Percentiles rank a stretch among this genome's conserved stretches.
These are phyloP conservation scores for Lodderomyces margitis DNA, from an alignment of 1,139 yeast species.

Conservation along the genomic window DNA sequence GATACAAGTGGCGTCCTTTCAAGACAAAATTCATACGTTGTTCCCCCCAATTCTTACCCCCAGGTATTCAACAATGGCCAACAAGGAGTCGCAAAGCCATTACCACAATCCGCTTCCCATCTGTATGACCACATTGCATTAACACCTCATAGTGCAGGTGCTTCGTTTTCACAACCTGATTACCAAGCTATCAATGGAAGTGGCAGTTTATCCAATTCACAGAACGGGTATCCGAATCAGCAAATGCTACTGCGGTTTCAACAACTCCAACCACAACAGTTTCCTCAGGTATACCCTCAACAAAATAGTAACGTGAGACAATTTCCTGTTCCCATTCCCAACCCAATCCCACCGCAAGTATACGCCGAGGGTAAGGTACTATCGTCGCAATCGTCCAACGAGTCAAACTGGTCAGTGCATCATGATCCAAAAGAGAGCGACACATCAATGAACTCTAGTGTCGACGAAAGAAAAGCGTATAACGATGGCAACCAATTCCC, in stretches of 20 bases:
- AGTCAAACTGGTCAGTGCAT: constrained; percentile 41
- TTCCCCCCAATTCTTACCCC: neutral
- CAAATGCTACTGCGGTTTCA: constrained; percentile 20
- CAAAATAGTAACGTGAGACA: constrained; percentile 7
- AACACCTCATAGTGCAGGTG: constrained; percentile 14
- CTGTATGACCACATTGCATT: constrained; percentile 10
- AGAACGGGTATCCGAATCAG: constrained; percentile 27
- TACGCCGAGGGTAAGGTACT: constrained; percentile 15
- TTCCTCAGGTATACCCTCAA: constrained; percentile 17
- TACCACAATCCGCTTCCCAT: constrained; percentile 7
- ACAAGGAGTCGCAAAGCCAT: constrained; percentile 14
- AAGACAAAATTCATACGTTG: constrained; percentile 14
- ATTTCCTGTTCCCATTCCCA: constrained; percentile 10
- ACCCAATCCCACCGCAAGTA: constrained; percentile 14
- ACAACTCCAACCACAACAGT: constrained; percentile 18
- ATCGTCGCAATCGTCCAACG: constrained; percentile 46
- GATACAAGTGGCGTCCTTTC: constrained; percentile 17
- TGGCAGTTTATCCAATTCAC: constrained; percentile 14
- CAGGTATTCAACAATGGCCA: constrained; percentile 6
- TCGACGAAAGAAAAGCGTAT: constrained; percentile 20
- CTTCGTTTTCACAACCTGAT: constrained; percentile 21
- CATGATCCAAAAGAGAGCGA: constrained; percentile 39
- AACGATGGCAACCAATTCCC: constrained; percentile 5
- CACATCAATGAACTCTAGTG: constrained; percentile 42
- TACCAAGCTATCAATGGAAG: constrained; percentile 19